Percentiles rank a stretch among this genome's conserved stretches.
phyloP scores from a whole-genome alignment of 768 basidiomycete genomes.

The Guyanaporus albipodus region DNA sequence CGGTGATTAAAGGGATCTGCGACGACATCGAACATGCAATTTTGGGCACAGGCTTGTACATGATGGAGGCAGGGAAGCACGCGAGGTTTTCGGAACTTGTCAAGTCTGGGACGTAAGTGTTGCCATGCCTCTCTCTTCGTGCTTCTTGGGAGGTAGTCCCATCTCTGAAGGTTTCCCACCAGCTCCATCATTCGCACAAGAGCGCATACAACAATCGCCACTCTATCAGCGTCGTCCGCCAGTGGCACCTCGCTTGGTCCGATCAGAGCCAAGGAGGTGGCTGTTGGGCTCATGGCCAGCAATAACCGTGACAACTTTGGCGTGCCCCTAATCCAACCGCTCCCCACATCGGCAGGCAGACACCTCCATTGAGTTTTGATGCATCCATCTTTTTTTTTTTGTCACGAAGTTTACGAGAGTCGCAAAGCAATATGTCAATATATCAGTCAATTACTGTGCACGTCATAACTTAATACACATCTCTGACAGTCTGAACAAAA shows the following conservation, averaged over 20 bases:
- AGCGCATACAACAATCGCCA: conserved; percentile 32
- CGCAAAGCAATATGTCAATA: no score
- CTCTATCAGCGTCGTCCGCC: conserved; percentile 10
- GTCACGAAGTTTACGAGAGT: no score
- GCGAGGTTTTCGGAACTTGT: conserved; percentile 50
- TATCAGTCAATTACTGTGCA: no score
- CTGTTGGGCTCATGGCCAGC: conserved; percentile 23
- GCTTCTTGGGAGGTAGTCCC: not conserved
- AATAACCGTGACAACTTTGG: not conserved
- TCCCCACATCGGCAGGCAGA: not conserved
- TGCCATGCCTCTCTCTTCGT: conserved; percentile 4
- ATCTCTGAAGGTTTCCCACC: not conserved
- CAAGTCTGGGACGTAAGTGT: conserved; percentile 47
- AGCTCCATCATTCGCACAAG: conserved; percentile 36
- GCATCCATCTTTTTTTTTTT: no score
- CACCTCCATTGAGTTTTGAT: no score
- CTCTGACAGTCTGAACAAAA: no score
- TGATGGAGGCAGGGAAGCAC: conserved; percentile 53
- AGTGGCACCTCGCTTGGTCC: conserved; percentile 39
- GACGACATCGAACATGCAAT: conserved; percentile 32
- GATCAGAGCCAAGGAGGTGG: conserved; percentile 73
- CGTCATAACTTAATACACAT: no score
- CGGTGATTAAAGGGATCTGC: conserved; percentile 14
- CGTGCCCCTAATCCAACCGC: not conserved
- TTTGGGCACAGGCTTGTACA: conserved; percentile 50